Evolutionary conservation across 2,329 filamentous ascomycete genomes (phyloP).

Genomic region (Myriosclerotinia duriaeana): DNA sequence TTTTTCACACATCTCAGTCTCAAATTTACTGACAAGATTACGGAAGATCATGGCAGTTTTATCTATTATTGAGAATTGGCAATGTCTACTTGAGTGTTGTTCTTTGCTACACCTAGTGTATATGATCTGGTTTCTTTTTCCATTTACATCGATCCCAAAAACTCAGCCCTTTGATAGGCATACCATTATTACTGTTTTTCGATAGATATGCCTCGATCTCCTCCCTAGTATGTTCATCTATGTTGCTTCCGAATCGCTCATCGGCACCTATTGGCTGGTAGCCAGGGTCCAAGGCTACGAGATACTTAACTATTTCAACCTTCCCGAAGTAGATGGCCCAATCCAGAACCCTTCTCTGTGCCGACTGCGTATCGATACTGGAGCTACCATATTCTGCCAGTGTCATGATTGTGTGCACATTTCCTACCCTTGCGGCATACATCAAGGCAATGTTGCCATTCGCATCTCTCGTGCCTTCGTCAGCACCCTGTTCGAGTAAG

Average conservation of each 20-base stretch:
- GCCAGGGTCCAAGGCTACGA: slow-evolving; percentile 4
- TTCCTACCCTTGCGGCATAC: slow-evolving; percentile 20
- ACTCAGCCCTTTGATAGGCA: slow-evolving; percentile 7
- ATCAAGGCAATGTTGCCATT: slow-evolving; percentile 18
- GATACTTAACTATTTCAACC: slow-evolving; percentile 16
- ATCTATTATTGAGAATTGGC: background rate
- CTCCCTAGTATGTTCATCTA: background rate
- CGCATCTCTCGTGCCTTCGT: slow-evolving; percentile 10
- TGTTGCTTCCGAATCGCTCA: slow-evolving; percentile 11
- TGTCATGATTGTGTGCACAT: slow-evolving; percentile 13
- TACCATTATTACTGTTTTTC: background rate
- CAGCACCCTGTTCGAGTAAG: slow-evolving; percentile 19
- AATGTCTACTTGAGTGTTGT: too few relatives aligned
- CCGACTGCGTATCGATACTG: background rate
- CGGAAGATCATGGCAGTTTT: too few relatives aligned
- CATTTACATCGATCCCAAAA: slow-evolving; percentile 17
- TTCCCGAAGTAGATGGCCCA: slow-evolving; percentile 22
- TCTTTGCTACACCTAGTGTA: background rate
- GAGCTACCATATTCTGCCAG: slow-evolving; percentile 18
- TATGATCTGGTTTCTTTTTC: slow-evolving; percentile 6
- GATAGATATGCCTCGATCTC: slow-evolving; percentile 18
- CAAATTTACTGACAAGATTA: background rate
- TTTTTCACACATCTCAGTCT: background rate
- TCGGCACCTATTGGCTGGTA: slow-evolving; percentile 12
- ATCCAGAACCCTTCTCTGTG: slow-evolving; percentile 18